Base-by-base conservation (phyloP, 306 rosid species). In the Herpetospermum pedunculosum region DNA sequence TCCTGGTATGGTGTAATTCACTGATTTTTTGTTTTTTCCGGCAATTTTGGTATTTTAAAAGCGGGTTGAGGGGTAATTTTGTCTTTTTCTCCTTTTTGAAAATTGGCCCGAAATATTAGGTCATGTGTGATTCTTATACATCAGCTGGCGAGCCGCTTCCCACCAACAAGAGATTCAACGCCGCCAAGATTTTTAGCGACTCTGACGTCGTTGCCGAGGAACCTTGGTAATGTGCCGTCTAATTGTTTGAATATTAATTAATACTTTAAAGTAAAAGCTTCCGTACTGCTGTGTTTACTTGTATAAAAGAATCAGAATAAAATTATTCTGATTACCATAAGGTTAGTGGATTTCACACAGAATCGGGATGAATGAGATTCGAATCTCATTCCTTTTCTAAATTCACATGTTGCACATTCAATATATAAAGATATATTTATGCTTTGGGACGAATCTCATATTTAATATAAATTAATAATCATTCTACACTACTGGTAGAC, bases 61-160 rank as follows among this genome's bases (percentile, higher is more conserved):
- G 5, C 28, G 47, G 12, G 43, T 11, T 16, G 6, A 19, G 50
- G 63, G 74, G 75, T 74, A 53, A 23, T 69, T 8, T 26, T 3
- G 73, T 44, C 73, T 44, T 44, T 44, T 44, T 0, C 1, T n/a
- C n/a, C n/a, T n/a, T n/a, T 23, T 23, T 63, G 4, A 4, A 14
- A 28, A 35, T 34, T 25, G 8, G 29, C 28, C 16, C 46, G 8
- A n/a, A 5, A 49, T 76, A 4, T 62, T 26, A 85, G 89, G 89
- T 85, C 38, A 76, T 85, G 54, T 85, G 89, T 63, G 89, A 83
- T 55, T 65, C 84, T 0, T 85, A 85, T 64, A 83, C 85, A 1
- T 84, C 87, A 46, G 84, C 76, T 9, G 89, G 87, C 18, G 87
- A 81, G 60, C 89, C 87, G 13, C 81, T 85, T 30, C 89, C 87